Conservation (phyloP, 345 rosid genomes). For the Jatropha curcas region DNA sequence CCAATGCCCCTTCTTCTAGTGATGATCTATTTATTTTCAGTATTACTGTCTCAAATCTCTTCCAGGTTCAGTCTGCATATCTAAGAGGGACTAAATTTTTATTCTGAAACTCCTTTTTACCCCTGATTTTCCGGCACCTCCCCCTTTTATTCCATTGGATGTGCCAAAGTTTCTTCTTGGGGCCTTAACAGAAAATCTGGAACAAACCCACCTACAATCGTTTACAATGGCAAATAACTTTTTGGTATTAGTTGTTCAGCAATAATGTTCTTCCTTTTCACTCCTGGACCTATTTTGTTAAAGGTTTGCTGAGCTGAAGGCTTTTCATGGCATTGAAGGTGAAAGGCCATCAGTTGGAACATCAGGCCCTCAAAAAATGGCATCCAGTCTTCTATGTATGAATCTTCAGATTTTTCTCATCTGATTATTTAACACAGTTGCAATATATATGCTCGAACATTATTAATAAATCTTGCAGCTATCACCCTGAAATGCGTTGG, state of each 20-base stretch:
- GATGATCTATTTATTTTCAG: too few species aligned
- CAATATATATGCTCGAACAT: background rate
- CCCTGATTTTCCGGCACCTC: background rate
- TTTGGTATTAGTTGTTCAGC: background rate
- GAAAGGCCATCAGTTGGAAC: constrained; percentile 55
- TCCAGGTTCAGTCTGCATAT: background rate
- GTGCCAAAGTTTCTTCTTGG: background rate
- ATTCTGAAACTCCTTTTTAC: background rate
- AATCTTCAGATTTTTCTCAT: constrained; percentile 11
- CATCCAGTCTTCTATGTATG: constrained; percentile 79
- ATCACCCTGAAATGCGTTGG: constrained; percentile 78
- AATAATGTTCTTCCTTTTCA: background rate
- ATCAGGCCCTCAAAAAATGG: constrained; percentile 72
- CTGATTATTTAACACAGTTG: background rate
- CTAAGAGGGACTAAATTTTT: background rate
- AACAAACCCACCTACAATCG: background rate
- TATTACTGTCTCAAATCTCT: background rate
- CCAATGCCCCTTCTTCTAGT: background rate
- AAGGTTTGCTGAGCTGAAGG: constrained; percentile 84
- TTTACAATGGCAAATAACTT: background rate
- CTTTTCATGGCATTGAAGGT: constrained; percentile 73
- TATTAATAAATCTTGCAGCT: constrained; percentile 54
- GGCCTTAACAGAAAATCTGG: background rate
- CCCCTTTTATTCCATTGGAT: background rate
- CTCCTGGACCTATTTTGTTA: background rate